phyloP scores from a whole-genome alignment of 2,329 filamentous ascomycete genomes.

The Exophiala dermatitidis region DNA sequence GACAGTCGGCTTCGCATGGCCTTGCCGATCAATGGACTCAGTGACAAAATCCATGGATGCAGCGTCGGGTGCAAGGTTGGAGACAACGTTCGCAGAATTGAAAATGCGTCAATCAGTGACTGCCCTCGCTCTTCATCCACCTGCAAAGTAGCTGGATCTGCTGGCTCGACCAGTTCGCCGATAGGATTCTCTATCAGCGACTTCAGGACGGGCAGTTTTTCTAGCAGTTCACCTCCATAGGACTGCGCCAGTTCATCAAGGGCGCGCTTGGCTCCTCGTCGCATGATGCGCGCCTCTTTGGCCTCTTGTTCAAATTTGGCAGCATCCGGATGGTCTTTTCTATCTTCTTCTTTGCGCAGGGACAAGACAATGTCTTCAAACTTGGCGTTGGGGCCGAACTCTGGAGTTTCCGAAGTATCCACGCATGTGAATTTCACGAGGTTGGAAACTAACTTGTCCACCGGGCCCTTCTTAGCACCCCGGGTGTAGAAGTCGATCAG shows the following conservation, averaged over 20 bases:
- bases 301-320: conserved; percentile 85
- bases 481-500: conserved; percentile 82
- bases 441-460: conserved; percentile 93
- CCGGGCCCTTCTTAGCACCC: conserved; percentile 71
- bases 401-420: conserved; percentile 93
- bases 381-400: conserved; percentile 75
- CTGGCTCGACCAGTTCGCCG: conserved; percentile 53
- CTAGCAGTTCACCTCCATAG: conserved; percentile 70
- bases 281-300: conserved; percentile 78
- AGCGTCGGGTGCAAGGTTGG: conserved; percentile 75
- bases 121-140: conserved; percentile 73
- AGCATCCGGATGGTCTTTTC: conserved; percentile 84
- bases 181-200: conserved; percentile 77
- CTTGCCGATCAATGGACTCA: conserved; percentile 79
- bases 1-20: conserved; percentile 82
- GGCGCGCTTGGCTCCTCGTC: conserved; percentile 88
- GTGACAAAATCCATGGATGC: conserved; percentile 69
- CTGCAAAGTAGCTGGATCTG: conserved; percentile 38
- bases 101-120: conserved; percentile 88
- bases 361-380: conserved; percentile 80
- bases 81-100: conserved; percentile 82
- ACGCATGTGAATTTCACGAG: conserved; percentile 96
- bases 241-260: conserved; percentile 76
- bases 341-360: conserved; percentile 93
- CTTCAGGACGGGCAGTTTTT: conserved; percentile 75